Conservation (phyloP, 768 basidiomycete species). For the Rubroboletus satanas region DNA sequence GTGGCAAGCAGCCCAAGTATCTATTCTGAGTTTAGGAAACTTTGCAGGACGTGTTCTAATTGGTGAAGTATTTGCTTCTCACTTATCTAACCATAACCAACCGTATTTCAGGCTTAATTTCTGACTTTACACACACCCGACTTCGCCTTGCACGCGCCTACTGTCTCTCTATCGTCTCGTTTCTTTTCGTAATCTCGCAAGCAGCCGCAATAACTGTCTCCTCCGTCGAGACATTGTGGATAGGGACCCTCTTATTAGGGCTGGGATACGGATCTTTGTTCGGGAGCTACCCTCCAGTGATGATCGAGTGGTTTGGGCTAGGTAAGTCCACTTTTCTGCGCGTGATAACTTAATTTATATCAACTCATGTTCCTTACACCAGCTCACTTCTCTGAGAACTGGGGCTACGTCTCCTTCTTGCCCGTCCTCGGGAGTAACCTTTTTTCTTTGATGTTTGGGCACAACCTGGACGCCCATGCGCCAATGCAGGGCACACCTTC, state of each 20-base stretch:
- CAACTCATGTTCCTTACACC: neutral
- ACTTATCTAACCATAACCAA: neutral
- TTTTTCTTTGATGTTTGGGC: constrained; percentile 81
- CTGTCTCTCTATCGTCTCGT: constrained; percentile 63
- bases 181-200: constrained; percentile 71
- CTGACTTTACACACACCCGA: constrained; percentile 59
- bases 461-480: constrained; percentile 72
- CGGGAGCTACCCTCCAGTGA: constrained; percentile 69
- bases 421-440: constrained; percentile 79
- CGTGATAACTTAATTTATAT: neutral
- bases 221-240: constrained; percentile 64
- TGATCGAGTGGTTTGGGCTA: constrained; percentile 87
- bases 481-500: constrained; percentile 7
- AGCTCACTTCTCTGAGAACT: constrained; percentile 82
- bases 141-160: constrained; percentile 62
- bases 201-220: constrained; percentile 51
- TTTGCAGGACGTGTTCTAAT: constrained; percentile 74
- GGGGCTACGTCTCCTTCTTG: constrained; percentile 72
- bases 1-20: constrained; percentile 85
- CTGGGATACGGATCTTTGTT: constrained; percentile 70
- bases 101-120: constrained; percentile 50
- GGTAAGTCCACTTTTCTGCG: constrained; percentile 42
- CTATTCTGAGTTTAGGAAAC: constrained; percentile 76
- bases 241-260: constrained; percentile 31
- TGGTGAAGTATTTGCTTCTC: constrained; percentile 38